Evolutionary conservation across 805 yeast species (phyloP).

Genomic region (Tetrapisispora pingtungensis): DNA sequence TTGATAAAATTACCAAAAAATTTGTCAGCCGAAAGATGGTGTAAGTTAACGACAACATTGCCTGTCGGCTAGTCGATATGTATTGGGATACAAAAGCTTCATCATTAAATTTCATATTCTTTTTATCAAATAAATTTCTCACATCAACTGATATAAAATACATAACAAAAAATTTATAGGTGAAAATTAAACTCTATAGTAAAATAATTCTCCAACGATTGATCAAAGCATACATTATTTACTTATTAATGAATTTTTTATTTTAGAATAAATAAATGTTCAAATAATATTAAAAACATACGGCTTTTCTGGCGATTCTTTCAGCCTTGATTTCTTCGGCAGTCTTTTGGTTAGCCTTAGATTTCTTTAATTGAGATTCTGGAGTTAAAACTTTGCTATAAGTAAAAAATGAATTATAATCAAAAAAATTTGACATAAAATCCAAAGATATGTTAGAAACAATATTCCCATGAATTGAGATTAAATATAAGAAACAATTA

Average conservation of each 20-base stretch:
- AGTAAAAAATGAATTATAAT: conserved; percentile 5
- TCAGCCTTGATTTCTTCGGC: conserved; percentile 73
- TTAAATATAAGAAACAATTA: conserved; percentile 6
- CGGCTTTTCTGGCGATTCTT: conserved; percentile 67
- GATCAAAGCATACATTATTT: too few relatives aligned
- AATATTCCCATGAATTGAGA: not conserved
- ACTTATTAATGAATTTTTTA: too few relatives aligned
- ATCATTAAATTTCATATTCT: conserved; percentile 25
- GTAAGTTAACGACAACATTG: conserved; percentile 57
- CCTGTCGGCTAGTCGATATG: conserved; percentile 53
- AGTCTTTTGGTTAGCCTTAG: conserved; percentile 68
- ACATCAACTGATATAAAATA: conserved; percentile 1
- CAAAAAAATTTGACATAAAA: conserved; percentile 1
- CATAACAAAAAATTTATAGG: not conserved
- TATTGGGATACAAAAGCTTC: conserved; percentile 41
- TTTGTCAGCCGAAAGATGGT: conserved; percentile 69
- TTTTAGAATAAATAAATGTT: too few relatives aligned
- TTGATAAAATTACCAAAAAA: conserved; percentile 1
- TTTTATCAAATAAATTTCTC: conserved; percentile 1
- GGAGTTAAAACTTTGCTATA: conserved; percentile 44
- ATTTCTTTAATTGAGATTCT: conserved; percentile 79
- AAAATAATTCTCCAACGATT: not conserved
- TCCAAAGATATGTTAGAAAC: not conserved
- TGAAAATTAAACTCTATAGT: not conserved
- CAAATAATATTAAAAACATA: conserved; percentile 39